Conservation (phyloP, 768 basidiomycete genomes). For the Lentinus brumalis region DNA sequence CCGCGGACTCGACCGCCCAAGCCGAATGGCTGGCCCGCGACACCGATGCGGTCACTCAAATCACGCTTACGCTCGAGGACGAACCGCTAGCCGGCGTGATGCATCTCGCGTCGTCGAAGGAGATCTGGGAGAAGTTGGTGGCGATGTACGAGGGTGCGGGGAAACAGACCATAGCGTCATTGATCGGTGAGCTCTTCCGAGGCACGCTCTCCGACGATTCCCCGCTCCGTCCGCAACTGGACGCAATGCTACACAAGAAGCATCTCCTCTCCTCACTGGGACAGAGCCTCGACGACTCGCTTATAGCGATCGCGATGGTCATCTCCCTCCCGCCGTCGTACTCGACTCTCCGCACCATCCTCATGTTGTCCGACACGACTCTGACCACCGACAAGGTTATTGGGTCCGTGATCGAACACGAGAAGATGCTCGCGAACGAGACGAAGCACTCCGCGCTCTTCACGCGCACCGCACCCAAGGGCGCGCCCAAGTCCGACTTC, state of each 20-base stretch:
- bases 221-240: conserved; percentile 24
- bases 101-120: conserved; percentile 11
- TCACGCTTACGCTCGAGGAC: conserved; percentile 28
- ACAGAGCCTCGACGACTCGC: conserved; percentile 20
- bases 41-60: conserved; percentile 25
- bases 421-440: conserved; percentile 6
- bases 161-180: conserved; percentile 26
- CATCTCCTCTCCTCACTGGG: conserved; percentile 20
- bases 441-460: not conserved
- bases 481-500: not conserved
- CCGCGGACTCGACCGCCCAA: no score
- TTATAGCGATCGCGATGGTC: conserved; percentile 26
- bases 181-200: conserved; percentile 26
- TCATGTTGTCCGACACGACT: conserved; percentile 13
- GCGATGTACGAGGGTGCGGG: conserved; percentile 26
- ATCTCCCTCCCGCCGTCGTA: conserved; percentile 27
- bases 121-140: conserved; percentile 25
- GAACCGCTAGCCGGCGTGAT: conserved; percentile 26
- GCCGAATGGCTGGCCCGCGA: conserved; percentile 2
- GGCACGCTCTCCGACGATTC: conserved; percentile 23
- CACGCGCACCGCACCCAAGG: not conserved
- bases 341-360: conserved; percentile 23
- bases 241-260: conserved; percentile 21
- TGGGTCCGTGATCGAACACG: conserved; percentile 13
- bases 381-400: conserved; percentile 15